Evolutionary conservation across 331 rosid genomes (phyloP).

Genomic region (Malus hybrid): DNA sequence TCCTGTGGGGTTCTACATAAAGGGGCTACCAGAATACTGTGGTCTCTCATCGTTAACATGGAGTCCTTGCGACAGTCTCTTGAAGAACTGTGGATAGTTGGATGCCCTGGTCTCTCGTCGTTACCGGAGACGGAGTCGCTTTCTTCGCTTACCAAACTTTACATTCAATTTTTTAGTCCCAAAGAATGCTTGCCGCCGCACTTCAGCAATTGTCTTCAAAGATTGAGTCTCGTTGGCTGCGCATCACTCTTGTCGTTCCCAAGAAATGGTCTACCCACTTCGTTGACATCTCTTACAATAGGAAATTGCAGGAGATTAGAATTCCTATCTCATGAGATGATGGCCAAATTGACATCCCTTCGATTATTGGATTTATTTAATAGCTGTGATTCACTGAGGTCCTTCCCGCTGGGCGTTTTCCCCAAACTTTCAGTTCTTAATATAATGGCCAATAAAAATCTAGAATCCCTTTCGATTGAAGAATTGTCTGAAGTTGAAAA

Average conservation of each 20-base stretch:
- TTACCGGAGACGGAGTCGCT: not conserved
- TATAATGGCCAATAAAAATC: no score
- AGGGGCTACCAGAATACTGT: not conserved
- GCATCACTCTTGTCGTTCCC: not conserved
- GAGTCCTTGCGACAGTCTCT: not conserved
- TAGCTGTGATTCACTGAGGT: not conserved
- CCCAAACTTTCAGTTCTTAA: no score
- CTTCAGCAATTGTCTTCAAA: not conserved
- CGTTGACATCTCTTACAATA: not conserved
- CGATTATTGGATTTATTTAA: no score
- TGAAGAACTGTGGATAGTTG: rapidly evolving
- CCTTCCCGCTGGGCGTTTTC: not conserved
- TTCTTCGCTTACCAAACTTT: not conserved
- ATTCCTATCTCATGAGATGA: not conserved
- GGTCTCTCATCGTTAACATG: not conserved
- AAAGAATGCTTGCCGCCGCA: not conserved
- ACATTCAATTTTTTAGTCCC: no score
- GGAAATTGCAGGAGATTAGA: rapidly evolving
- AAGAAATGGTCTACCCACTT: not conserved
- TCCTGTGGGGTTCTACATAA: not conserved
- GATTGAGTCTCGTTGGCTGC: rapidly evolving
- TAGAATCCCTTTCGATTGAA: no score
- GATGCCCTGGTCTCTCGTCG: not conserved
- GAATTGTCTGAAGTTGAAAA: no score
- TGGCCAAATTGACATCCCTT: not conserved